Evolutionary conservation across 441 rosid species (phyloP).

Genomic region (Mallotus repandus): DNA sequence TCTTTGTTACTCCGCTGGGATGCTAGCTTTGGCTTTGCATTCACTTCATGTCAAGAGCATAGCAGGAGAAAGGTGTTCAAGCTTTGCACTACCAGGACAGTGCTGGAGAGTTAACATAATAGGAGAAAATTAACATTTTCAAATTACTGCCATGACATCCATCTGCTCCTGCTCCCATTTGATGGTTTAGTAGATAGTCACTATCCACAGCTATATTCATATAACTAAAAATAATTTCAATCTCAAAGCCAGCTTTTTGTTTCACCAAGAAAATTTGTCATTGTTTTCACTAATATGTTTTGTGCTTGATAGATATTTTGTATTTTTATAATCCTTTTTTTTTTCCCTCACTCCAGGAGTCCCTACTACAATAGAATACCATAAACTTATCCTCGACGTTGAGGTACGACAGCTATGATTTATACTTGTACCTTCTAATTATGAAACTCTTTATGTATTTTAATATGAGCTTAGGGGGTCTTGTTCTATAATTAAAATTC

Average conservation of each 20-base stretch:
- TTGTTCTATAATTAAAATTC: constrained; percentile 9
- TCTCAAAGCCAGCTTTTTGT: too few relatives aligned
- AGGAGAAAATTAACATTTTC: neutral
- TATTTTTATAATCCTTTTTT: neutral
- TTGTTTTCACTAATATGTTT: too few relatives aligned
- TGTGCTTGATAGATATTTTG: too few relatives aligned
- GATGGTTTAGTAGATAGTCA: neutral
- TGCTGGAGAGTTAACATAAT: neutral
- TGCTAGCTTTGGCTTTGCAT: constrained; percentile 4
- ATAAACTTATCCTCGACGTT: constrained; percentile 89
- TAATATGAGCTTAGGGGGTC: neutral
- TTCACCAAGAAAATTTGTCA: too few relatives aligned
- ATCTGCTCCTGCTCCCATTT: neutral
- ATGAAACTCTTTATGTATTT: neutral
- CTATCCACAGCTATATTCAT: too few relatives aligned
- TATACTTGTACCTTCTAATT: constrained; percentile 3
- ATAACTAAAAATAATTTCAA: too few relatives aligned
- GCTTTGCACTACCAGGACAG: neutral
- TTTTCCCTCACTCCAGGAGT: constrained; percentile 49
- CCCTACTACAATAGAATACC: constrained; percentile 93
- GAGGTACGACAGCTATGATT: constrained; percentile 49
- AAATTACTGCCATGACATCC: neutral
- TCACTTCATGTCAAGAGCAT: neutral
- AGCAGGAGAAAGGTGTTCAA: neutral
- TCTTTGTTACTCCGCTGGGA: neutral